Percentiles rank a stretch among this genome's conserved stretches.
phyloP scores from a whole-genome alignment of 108 stramenopile species.

The Nannochloropsis granulata region DNA sequence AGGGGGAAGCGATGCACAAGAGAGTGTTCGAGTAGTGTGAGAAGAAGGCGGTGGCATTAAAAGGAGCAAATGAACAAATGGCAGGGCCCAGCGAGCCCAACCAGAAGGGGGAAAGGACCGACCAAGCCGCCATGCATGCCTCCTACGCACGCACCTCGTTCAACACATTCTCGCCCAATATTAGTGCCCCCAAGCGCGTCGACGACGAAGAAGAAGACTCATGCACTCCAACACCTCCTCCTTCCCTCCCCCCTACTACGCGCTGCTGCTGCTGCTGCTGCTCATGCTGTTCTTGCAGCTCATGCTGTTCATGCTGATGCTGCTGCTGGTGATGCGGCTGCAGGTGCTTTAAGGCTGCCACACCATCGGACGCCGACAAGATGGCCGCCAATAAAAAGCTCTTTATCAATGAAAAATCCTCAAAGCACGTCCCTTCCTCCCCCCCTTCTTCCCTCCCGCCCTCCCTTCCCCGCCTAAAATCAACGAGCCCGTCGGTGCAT shows the following conservation, averaged over 20 bases:
- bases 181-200: background rate
- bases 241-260: background rate
- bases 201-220: background rate
- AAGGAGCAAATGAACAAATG: background rate
- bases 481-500: background rate
- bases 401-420: background rate
- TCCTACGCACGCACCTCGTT: background rate
- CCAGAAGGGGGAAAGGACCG: background rate
- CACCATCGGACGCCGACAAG: background rate
- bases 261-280: background rate
- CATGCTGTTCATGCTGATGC: background rate
- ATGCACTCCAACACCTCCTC: background rate
- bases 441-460: background rate
- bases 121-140: background rate
- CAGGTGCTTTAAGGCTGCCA: background rate
- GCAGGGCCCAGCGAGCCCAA: no score
- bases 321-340: background rate
- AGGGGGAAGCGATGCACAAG: background rate
- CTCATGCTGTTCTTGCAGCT: background rate
- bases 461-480: background rate
- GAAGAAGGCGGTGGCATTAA: background rate
- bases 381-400: background rate
- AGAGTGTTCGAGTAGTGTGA: background rate
- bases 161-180: background rate
- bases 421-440: background rate